Percentiles rank a stretch among this genome's conserved stretches.
phyloP scores from a whole-genome alignment of 2,329 filamentous ascomycete genomes.

The Calonectria pauciramosa region DNA sequence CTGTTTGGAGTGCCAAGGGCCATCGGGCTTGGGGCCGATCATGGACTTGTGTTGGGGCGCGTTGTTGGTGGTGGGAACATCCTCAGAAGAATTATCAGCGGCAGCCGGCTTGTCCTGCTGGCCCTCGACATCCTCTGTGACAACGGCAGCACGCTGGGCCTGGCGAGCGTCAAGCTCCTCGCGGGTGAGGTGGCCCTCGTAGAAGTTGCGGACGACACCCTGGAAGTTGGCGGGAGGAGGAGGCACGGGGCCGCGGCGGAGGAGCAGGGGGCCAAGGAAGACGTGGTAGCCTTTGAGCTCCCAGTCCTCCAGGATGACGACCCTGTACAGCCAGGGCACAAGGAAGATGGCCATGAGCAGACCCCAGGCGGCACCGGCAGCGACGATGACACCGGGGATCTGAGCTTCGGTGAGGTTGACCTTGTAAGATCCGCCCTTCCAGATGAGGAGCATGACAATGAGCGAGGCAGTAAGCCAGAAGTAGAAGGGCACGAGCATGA shows the following conservation, averaged over 20 bases:
- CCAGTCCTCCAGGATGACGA: slow-evolving; percentile 73
- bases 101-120: slow-evolving; percentile 45
- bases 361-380: slow-evolving; percentile 63
- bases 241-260: slow-evolving; percentile 55
- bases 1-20: slow-evolving; percentile 57
- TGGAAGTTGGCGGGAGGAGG: slow-evolving; percentile 58
- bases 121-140: slow-evolving; percentile 41
- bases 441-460: slow-evolving; percentile 73
- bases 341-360: slow-evolving; percentile 66
- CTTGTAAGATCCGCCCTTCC: slow-evolving; percentile 62
- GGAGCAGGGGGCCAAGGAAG: slow-evolving; percentile 65
- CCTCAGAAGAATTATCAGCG: slow-evolving; percentile 66
- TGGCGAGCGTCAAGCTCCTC: slow-evolving; percentile 64
- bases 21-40: slow-evolving; percentile 57
- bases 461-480: slow-evolving; percentile 68
- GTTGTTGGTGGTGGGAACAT: slow-evolving; percentile 63
- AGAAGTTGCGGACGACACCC: slow-evolving; percentile 65
- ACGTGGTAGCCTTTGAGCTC: slow-evolving; percentile 69
- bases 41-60: slow-evolving; percentile 47
- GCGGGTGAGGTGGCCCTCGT: slow-evolving; percentile 67
- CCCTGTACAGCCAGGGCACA: slow-evolving; percentile 70
- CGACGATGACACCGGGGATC: slow-evolving; percentile 68
- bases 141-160: slow-evolving; percentile 40
- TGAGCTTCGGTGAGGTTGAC: slow-evolving; percentile 63
- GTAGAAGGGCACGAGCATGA: slow-evolving; percentile 68